Evolutionary conservation across 2,329 filamentous ascomycete genomes (phyloP).

Genomic region (Aspergillus glaucus): DNA sequence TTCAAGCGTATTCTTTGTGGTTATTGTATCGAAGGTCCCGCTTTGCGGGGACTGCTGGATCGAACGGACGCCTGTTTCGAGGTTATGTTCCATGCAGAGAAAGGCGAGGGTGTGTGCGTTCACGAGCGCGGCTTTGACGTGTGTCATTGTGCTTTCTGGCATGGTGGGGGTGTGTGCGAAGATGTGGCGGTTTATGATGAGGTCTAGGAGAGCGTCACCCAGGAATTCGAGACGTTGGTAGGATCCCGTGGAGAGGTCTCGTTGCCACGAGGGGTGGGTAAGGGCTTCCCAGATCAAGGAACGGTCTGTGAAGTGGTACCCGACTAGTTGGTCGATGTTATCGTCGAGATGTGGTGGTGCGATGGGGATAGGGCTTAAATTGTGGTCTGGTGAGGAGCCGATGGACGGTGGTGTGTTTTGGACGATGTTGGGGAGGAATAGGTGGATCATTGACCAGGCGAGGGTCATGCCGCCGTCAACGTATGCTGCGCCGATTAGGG

Average conservation of each 20-base stretch:
- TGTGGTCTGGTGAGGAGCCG: slow-evolving; percentile 8
- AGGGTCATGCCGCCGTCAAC: slow-evolving; percentile 60
- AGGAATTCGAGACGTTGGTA: slow-evolving; percentile 81
- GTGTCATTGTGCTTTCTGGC: slow-evolving; percentile 62
- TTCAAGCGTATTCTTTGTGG: slow-evolving; percentile 29
- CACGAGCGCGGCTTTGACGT: slow-evolving; percentile 66
- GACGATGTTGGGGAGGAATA: slow-evolving; percentile 56
- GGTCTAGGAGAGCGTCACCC: slow-evolving; percentile 79
- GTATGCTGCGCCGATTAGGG: slow-evolving; percentile 71
- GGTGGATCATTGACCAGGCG: slow-evolving; percentile 57
- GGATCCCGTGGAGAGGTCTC: slow-evolving; percentile 46
- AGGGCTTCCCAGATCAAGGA: slow-evolving; percentile 68
- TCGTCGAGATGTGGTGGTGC: background rate
- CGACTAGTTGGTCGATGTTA: slow-evolving; percentile 39
- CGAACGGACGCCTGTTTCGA: slow-evolving; percentile 6
- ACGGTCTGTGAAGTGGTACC: slow-evolving; percentile 64
- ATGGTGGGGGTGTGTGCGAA: slow-evolving; percentile 30
- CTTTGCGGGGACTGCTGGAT: slow-evolving; percentile 1
- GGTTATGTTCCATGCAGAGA: slow-evolving; percentile 54
- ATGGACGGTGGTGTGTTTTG: background rate
- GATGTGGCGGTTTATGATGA: slow-evolving; percentile 56
- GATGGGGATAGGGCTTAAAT: slow-evolving; percentile 2
- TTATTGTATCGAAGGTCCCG: slow-evolving; percentile 3
- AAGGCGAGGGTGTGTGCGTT: slow-evolving; percentile 78
- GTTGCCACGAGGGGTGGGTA: slow-evolving; percentile 64